A percentile compares a stretch with the other conserved stretches of the same genome.
Conservation (phyloP, 306 rosid genomes). For the Vigna trinervia region DNA sequence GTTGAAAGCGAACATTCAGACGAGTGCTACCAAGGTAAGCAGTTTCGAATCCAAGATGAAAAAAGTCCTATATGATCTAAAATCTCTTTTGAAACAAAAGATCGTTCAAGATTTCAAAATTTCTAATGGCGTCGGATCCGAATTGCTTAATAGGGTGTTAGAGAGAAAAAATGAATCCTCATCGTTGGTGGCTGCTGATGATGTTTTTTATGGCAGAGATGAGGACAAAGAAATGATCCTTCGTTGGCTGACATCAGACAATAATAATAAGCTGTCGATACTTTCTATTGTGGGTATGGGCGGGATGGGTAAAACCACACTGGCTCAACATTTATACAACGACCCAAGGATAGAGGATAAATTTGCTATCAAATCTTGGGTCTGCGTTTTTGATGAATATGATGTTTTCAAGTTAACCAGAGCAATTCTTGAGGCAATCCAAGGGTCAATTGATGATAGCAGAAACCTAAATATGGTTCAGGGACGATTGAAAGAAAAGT, state of each 20-base stretch:
- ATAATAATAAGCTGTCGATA: background rate
- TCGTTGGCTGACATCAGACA: background rate
- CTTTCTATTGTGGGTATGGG: conserved; percentile 15
- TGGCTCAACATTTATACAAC: background rate
- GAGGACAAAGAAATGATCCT: background rate
- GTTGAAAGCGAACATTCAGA: too few relatives aligned
- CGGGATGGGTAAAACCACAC: background rate
- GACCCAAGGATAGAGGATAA: background rate
- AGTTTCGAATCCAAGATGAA: too few relatives aligned
- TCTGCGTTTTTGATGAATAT: background rate
- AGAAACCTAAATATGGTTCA: conserved; percentile 1
- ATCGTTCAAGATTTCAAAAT: too few relatives aligned
- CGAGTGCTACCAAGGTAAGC: too few relatives aligned
- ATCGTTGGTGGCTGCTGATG: background rate
- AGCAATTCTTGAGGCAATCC: background rate
- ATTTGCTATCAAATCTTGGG: background rate
- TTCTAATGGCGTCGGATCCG: too few relatives aligned
- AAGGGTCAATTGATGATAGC: background rate
- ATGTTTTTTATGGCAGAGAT: background rate
- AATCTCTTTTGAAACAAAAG: too few relatives aligned
- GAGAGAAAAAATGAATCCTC: background rate
- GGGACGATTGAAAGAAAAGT: background rate
- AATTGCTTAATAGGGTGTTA: too few relatives aligned
- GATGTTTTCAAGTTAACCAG: background rate
- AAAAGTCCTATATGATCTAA: too few relatives aligned